These are phyloP conservation scores for Phaeodactylum tricornutum DNA, from an alignment of 108 stramenopile species.

Conservation along the genomic window DNA sequence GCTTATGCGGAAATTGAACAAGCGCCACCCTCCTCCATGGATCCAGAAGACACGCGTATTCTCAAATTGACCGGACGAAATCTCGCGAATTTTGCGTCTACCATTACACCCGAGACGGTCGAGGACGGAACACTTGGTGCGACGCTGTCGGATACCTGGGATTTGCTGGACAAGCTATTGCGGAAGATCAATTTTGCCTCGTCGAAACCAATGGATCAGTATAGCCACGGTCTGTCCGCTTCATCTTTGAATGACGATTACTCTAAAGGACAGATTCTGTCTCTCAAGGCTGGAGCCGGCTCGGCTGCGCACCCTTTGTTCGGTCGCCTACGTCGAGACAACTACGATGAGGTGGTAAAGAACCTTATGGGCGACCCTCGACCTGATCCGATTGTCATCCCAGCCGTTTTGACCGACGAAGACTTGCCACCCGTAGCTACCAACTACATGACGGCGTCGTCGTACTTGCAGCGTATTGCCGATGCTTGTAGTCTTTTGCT, in stretches of 20 bases:
- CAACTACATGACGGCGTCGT: constrained; percentile 76
- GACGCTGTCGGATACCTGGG: constrained; percentile 70
- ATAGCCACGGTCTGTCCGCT: constrained; percentile 43
- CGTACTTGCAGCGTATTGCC: constrained; percentile 78
- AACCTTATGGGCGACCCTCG: constrained; percentile 80
- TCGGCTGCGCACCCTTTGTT: constrained; percentile 83
- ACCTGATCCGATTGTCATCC: constrained; percentile 90
- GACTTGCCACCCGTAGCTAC: constrained; percentile 81
- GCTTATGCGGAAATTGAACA: constrained; percentile 69
- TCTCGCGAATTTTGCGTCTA: constrained; percentile 75
- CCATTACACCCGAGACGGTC: constrained; percentile 49
- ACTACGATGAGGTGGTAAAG: constrained; percentile 84
- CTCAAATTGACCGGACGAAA: constrained; percentile 78
- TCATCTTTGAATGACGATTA: constrained; percentile 49
- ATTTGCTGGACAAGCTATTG: constrained; percentile 66
- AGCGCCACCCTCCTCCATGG: constrained; percentile 68
- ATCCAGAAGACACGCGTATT: constrained; percentile 83
- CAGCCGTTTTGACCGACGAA: constrained; percentile 90
- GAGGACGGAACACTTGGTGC: constrained; percentile 58
- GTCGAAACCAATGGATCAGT: constrained; percentile 74
- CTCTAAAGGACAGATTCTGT: constrained; percentile 57
- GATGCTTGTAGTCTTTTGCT: constrained; percentile 92
- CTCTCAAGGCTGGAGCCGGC: constrained; percentile 58
- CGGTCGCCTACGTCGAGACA: constrained; percentile 87
- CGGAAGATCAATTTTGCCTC: constrained; percentile 67